Base-by-base conservation (phyloP, 2,329 filamentous ascomycete species). In the Diaporthe citrichinensis region DNA sequence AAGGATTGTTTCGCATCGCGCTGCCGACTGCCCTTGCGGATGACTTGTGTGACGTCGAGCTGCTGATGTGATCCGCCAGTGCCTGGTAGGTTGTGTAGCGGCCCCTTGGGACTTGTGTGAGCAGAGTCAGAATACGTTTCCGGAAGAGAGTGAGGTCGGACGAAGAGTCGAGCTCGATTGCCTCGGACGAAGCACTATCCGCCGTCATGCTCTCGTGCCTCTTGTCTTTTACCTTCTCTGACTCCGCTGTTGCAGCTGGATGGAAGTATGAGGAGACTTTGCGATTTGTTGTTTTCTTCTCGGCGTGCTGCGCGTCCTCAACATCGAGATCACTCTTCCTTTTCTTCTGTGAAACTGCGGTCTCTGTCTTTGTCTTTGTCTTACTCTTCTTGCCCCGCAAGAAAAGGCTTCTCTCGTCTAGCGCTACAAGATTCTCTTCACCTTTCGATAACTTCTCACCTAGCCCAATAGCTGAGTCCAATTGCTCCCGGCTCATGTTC, bases 341-440 rank as follows among this genome's bases (percentile, higher is more conserved):
- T 20, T 68, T 68, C 36, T 46, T 75, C 7, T 7, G 25, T n/a
- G 41, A 23, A 23, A n/a, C 36, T 25, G 25, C n/a, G 15, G 31
- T 14, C 3, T 25, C 65, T 17, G 34, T 31, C 17, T 75, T 53
- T 17, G 34, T 31, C 17, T 75, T 53, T 3, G 20, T 31, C 23
- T 75, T 73, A 10, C 69, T 68, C n/a, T 34, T 75, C 53, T 73
- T 75, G 14, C 69, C 51, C 15, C 74, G 61, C 17, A 75, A 15
- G 7, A 31, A 36, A 3, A 75, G 59, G 1, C 69, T 73, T 39
- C 28, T 73, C 59, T 75, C 74, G 23, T 75, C 74, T 4, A 75
- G 17, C 12, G 12, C 59, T 2, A 75, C 69, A 28, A 75, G 59
- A 25, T 68, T 55, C 14, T 34, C 74, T 12, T 73, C 39, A 1